Percentiles rank a stretch among this genome's conserved stretches.
phyloP scores from a whole-genome alignment of 495 filamentous ascomycete species.

The Podospora anserina region DNA sequence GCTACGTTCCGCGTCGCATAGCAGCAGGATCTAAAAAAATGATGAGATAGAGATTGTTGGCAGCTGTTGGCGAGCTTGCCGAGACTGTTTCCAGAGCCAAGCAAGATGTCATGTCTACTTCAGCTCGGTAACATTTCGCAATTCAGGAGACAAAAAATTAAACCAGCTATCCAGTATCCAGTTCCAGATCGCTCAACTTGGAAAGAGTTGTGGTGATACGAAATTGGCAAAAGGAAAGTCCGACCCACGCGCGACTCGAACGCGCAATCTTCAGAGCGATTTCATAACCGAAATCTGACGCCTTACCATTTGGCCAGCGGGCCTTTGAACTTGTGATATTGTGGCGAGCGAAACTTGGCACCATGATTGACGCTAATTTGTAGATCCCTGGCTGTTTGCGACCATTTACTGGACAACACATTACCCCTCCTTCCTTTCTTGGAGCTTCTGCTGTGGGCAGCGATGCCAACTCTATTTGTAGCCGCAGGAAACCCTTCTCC shows the following conservation, averaged over 20 bases:
- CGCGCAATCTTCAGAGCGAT: conserved; percentile 4
- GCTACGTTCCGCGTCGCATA: too few species aligned
- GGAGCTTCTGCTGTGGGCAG: too few species aligned
- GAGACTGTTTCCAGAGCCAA: too few species aligned
- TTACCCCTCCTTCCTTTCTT: background rate
- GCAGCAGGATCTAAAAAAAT: too few species aligned
- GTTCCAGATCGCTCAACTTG: too few species aligned
- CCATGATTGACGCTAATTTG: background rate
- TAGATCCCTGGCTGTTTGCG: background rate
- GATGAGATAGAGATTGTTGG: too few species aligned
- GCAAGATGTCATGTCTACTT: too few species aligned
- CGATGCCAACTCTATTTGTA: background rate
- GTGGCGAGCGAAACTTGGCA: background rate
- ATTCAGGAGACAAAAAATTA: too few species aligned
- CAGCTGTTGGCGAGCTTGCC: too few species aligned
- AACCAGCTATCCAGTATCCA: too few species aligned
- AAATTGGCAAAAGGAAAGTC: background rate
- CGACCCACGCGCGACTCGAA: conserved; percentile 10
- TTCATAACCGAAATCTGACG: conserved; percentile 7
- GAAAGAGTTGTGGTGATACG: background rate
- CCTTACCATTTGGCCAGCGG: conserved; percentile 7
- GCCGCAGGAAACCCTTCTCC: too few species aligned
- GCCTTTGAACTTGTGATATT: background rate
- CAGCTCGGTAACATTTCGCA: too few species aligned
- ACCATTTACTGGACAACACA: background rate